Evolutionary conservation across 176 grass and related monocot species (phyloP).

Genomic region (Eleusine indica): DNA sequence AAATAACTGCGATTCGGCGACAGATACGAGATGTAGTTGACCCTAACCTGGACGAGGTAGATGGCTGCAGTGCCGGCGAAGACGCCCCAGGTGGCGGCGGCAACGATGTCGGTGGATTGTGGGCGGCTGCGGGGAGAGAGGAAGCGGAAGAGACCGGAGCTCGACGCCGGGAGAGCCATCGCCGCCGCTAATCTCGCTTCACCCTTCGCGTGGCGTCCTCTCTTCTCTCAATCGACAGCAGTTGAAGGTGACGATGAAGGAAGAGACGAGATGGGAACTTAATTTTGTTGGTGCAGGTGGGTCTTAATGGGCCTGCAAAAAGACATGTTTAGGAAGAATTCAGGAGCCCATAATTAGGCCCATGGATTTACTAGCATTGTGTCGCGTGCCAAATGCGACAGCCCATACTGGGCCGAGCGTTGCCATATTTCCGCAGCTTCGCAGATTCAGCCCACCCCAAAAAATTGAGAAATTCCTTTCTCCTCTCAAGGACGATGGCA

Average conservation of each 20-base stretch:
- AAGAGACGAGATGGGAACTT: not conserved
- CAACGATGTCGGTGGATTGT: conserved; percentile 55
- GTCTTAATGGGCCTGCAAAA: not conserved
- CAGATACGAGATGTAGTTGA: not conserved
- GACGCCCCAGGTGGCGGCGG: conserved; percentile 80
- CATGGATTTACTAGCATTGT: not conserved
- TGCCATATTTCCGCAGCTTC: no score
- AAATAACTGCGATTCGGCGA: not conserved
- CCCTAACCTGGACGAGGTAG: conserved; percentile 83
- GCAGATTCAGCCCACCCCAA: no score
- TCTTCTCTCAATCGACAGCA: not conserved
- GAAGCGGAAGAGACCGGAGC: conserved; percentile 68
- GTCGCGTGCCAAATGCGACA: no score
- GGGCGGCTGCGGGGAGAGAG: conserved; percentile 56
- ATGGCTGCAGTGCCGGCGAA: conserved; percentile 61
- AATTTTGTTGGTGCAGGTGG: not conserved
- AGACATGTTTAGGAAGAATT: not conserved
- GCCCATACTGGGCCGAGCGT: no score
- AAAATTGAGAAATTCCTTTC: no score
- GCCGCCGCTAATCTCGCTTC: not conserved
- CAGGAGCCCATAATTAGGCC: no score
- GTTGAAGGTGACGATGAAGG: not conserved
- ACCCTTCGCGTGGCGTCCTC: not conserved
- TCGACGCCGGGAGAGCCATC: conserved; percentile 61
- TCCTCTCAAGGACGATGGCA: no score